Conservation (phyloP, 73 alveolate genomes). For the Paramecium caudatum region DNA sequence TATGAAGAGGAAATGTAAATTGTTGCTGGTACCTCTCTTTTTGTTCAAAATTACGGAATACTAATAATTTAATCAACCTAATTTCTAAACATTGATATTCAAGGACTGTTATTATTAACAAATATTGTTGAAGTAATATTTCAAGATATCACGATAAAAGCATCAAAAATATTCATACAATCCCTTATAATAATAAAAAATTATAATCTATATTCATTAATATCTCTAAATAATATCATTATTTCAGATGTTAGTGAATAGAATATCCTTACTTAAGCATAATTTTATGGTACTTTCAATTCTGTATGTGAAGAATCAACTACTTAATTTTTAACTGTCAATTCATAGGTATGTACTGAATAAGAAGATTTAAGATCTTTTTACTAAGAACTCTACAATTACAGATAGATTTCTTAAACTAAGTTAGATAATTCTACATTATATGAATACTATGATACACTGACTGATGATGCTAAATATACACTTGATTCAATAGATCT, state of each 20-base stretch:
- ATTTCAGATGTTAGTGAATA: constrained; percentile 1
- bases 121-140: background rate
- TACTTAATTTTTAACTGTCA: background rate
- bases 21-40: background rate
- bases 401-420: background rate
- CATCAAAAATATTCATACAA: background rate
- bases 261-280: background rate
- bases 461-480: background rate
- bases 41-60: background rate
- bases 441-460: background rate
- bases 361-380: background rate
- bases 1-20: background rate
- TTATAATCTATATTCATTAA: background rate
- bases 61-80: background rate
- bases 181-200: background rate
- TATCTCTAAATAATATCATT: background rate
- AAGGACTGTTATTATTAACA: background rate
- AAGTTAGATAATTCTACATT: background rate
- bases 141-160: background rate
- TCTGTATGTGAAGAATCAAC: background rate
- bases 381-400: background rate
- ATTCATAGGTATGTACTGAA: background rate
- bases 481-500: background rate
- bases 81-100: background rate
- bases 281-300: background rate